These are phyloP conservation scores for Zoysia pacifica DNA, from an alignment of 176 grass and related monocot species.

Conservation along the genomic window DNA sequence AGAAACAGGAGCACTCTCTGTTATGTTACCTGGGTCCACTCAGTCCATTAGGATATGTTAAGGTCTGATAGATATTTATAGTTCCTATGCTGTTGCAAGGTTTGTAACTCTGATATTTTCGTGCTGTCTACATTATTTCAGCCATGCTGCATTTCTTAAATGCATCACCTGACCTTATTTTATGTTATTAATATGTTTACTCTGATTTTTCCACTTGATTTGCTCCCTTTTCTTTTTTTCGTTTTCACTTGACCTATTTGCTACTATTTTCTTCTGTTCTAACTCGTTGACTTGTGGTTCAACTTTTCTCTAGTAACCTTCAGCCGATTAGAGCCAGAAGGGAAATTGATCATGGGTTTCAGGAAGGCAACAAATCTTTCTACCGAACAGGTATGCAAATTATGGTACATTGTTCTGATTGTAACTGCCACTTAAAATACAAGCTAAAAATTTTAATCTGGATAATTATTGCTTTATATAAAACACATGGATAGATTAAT, in stretches of 20 bases:
- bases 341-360: constrained; percentile 96
- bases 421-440: neutral
- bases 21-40: neutral
- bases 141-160: constrained; percentile 1
- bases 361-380: constrained; percentile 70
- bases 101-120: constrained; percentile 16
- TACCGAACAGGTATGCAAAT: constrained; percentile 66
- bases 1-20: neutral
- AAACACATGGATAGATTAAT: too few relatives aligned
- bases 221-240: neutral
- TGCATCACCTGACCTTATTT: neutral
- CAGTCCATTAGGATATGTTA: neutral
- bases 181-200: neutral
- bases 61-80: neutral
- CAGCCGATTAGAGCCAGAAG: constrained; percentile 93
- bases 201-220: neutral
- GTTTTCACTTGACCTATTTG: neutral
- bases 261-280: neutral
- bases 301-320: constrained; percentile 75
- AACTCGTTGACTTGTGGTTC: neutral
- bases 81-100: neutral
- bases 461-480: too few relatives aligned
- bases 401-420: constrained; percentile 6
- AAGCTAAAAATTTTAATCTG: too few relatives aligned
- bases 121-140: neutral